phyloP scores from a whole-genome alignment of 1,139 yeast species.

The Candida dubliniensis region DNA sequence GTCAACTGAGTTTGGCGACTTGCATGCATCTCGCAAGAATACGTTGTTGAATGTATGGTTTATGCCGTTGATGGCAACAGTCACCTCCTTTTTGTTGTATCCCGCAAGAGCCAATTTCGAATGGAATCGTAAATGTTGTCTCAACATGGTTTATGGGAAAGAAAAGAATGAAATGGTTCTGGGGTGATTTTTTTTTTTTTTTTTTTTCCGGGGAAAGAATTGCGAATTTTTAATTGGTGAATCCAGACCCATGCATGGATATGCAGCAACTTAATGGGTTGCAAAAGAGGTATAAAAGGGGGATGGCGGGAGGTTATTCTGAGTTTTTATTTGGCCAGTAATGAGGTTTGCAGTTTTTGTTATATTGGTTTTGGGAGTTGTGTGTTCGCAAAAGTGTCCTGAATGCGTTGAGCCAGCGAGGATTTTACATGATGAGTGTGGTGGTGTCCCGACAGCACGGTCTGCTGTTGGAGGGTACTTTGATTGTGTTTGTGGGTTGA shows the following conservation, averaged over 20 bases:
- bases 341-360: neutral
- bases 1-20: conserved; percentile 52
- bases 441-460: conserved; percentile 5
- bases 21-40: conserved; percentile 68
- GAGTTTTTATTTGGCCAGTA: too few species aligned
- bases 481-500: conserved; percentile 8
- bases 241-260: too few species aligned
- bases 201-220: too few species aligned
- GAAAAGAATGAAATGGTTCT: conserved; percentile 20
- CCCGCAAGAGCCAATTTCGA: too few species aligned
- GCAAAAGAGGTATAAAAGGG: too few species aligned
- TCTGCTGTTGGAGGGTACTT: neutral
- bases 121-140: too few species aligned
- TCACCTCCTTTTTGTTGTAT: conserved; percentile 12
- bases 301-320: too few species aligned
- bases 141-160: conserved; percentile 4
- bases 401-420: conserved; percentile 2
- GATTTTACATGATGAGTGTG: conserved; percentile 5
- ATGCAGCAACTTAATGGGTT: too few species aligned
- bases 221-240: too few species aligned
- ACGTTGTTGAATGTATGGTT: conserved; percentile 49
- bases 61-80: conserved; percentile 16
- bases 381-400: conserved; percentile 4
- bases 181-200: too few species aligned
- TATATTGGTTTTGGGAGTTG: neutral